Evolutionary conservation across 108 stramenopile species (phyloP).

Genomic region (Fistulifera solaris): DNA sequence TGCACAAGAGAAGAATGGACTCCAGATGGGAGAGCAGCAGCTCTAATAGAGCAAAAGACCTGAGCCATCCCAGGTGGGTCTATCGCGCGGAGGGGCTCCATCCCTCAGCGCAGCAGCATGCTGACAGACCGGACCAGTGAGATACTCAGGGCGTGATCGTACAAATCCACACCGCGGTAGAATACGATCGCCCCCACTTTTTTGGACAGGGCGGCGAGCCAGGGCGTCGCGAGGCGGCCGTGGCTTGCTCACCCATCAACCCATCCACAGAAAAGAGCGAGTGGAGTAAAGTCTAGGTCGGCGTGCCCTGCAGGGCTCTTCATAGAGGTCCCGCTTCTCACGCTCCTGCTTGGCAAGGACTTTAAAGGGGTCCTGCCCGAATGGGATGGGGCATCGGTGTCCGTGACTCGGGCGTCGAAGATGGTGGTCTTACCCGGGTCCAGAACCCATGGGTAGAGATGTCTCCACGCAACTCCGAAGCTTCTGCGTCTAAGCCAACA

Average conservation of each 20-base stretch:
- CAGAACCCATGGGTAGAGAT: constrained; percentile 22
- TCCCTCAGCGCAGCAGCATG: no score
- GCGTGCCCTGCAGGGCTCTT: no score
- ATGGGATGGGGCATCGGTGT: constrained; percentile 19
- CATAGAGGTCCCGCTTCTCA: constrained; percentile 18
- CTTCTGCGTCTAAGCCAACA: no score
- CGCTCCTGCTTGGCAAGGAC: constrained; percentile 15
- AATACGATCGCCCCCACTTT: constrained; percentile 20
- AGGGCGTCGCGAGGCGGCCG: constrained; percentile 7
- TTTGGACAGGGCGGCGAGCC: constrained; percentile 8
- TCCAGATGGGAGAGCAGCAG: no score
- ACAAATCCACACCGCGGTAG: no score
- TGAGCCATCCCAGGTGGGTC: no score
- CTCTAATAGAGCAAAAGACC: no score
- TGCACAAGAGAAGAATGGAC: no score
- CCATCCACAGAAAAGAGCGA: constrained; percentile 29
- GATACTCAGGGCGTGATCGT: no score
- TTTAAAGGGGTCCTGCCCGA: constrained; percentile 7
- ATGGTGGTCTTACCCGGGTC: constrained; percentile 13
- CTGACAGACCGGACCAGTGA: no score
- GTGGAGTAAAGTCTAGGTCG: constrained; percentile 18
- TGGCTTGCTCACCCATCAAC: constrained; percentile 17
- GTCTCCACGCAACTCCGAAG: constrained; percentile 20
- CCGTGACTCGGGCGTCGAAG: constrained; percentile 28
- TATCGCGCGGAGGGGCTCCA: no score